Evolutionary conservation across 2,329 filamentous ascomycete species (phyloP), one percentile per base, ranked within the genome.

Genomic region (Canariomyces notabilis): DNA sequence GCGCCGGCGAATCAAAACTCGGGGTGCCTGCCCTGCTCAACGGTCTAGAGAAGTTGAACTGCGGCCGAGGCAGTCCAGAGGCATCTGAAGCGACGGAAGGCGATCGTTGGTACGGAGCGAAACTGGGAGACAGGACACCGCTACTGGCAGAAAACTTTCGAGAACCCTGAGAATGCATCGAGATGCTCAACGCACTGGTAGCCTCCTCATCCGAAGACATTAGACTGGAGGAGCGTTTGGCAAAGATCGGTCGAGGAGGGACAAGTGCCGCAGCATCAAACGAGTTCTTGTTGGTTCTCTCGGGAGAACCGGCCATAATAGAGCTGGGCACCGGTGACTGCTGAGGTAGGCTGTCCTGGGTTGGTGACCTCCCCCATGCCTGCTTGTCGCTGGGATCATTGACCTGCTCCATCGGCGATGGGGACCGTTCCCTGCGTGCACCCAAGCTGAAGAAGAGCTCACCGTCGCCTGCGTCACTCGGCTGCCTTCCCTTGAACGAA

Each of bases 41-140:
- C 0, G 93, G 93, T 35, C 93, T 79, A 1, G 93, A 97, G 64
- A 97, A 97, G 67, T 98, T 97, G 68, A 94, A 91, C 0, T 86
- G 81, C 1, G 89, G 86, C 14, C 84, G 79, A 11, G 83, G 80
- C 29, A 89, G 61, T 36, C 76, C 75, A 2, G 89, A 95, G 41
- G 80, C 79, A 51, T 95, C 88, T 1, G 91, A 97, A 51, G 82
- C 83, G 31, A 88, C 76, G 0, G 93, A 97, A 2, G 89, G 89
- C 1, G 90, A 95, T 59, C 89, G 79, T 48, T 82, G 79, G 57
- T 83, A 78, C 21, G 80, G 73, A 14, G 77, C 74, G 48, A 77
- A 66, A 42, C 73, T 76, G 2, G 84, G 83, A 19, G 85, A 72
- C 21, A 74, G 67, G 14, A 72, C 68, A 41, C 72, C 71, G 48